Percentiles rank a stretch among this genome's conserved stretches.
These are phyloP conservation scores for Chiua virens DNA, from an alignment of 768 basidiomycete genomes.

Conservation along the genomic window DNA sequence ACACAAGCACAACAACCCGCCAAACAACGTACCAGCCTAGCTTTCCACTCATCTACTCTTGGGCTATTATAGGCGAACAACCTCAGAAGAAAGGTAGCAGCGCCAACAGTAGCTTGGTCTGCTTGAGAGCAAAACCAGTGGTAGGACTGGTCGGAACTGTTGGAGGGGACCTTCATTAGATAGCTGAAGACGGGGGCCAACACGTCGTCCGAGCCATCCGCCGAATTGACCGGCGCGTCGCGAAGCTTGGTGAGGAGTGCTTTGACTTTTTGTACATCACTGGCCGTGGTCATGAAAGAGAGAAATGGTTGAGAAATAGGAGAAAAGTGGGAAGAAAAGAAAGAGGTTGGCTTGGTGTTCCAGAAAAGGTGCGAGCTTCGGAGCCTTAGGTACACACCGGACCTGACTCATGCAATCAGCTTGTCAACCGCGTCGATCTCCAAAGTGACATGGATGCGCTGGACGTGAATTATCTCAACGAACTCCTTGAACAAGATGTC, in stretches of 20 bases:
- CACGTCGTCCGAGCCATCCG: conserved; percentile 45
- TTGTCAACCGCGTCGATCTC: too few relatives aligned
- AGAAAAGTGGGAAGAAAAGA: background rate
- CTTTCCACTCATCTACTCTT: conserved; percentile 64
- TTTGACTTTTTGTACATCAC: conserved; percentile 40
- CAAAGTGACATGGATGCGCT: conserved; percentile 48
- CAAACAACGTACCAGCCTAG: conserved; percentile 53
- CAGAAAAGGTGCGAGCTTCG: conserved; percentile 14
- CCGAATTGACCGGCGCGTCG: conserved; percentile 56
- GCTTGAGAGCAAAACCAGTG: conserved; percentile 87
- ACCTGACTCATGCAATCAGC: conserved; percentile 2
- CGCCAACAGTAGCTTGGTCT: conserved; percentile 52
- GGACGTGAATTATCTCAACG: conserved; percentile 58
- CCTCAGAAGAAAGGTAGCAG: conserved; percentile 80
- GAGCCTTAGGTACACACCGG: background rate
- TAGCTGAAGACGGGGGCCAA: conserved; percentile 52
- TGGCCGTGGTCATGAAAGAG: conserved; percentile 24
- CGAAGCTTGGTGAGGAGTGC: conserved; percentile 54
- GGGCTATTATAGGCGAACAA: conserved; percentile 73
- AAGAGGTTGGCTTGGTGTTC: background rate
- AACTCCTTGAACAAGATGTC: conserved; percentile 60
- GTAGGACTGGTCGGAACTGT: conserved; percentile 36
- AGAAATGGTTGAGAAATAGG: background rate
- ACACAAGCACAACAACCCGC: conserved; percentile 70
- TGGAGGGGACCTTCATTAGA: conserved; percentile 47